A percentile compares a stretch with the other conserved stretches of the same genome.
These are phyloP conservation scores for Venturia pyrina DNA, from an alignment of 2,329 filamentous ascomycete genomes.

Conservation along the genomic window DNA sequence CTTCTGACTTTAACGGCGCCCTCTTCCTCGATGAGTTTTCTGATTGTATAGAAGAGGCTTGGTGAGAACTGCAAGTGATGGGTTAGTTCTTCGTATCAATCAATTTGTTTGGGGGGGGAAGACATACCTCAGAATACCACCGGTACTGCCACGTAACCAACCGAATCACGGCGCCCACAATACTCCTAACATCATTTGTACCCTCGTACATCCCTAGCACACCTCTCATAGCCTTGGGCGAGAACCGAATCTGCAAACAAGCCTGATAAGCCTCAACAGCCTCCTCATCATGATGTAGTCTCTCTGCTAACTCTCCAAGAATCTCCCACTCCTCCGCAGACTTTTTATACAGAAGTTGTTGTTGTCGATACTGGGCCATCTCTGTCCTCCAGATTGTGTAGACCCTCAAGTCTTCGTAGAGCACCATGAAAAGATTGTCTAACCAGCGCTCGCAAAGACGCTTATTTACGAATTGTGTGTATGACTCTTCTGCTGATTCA, in stretches of 20 bases:
- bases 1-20: constrained; percentile 94
- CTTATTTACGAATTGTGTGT: constrained; percentile 93
- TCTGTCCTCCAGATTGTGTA: constrained; percentile 99
- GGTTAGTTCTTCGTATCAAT: too few relatives aligned
- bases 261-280: constrained; percentile 86
- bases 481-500: constrained; percentile 21
- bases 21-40: constrained; percentile 92
- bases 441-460: constrained; percentile 95
- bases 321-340: constrained; percentile 98
- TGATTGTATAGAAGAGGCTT: constrained; percentile 74
- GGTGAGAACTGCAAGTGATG: constrained; percentile 62
- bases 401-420: constrained; percentile 94
- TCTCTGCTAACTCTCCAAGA: constrained; percentile 80
- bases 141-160: constrained; percentile 97
- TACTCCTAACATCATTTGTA: constrained; percentile 68
- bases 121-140: constrained; percentile 85
- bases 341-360: constrained; percentile 93
- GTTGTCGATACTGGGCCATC: constrained; percentile 88
- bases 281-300: constrained; percentile 85
- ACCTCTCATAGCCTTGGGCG: constrained; percentile 81
- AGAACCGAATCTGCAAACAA: constrained; percentile 81
- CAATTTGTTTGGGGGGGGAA: background rate
- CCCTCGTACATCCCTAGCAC: constrained; percentile 72
- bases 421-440: constrained; percentile 97
- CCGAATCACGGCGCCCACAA: constrained; percentile 75